These are phyloP conservation scores for Pelargonium australe DNA, from an alignment of 441 rosid species.

Conservation along the genomic window DNA sequence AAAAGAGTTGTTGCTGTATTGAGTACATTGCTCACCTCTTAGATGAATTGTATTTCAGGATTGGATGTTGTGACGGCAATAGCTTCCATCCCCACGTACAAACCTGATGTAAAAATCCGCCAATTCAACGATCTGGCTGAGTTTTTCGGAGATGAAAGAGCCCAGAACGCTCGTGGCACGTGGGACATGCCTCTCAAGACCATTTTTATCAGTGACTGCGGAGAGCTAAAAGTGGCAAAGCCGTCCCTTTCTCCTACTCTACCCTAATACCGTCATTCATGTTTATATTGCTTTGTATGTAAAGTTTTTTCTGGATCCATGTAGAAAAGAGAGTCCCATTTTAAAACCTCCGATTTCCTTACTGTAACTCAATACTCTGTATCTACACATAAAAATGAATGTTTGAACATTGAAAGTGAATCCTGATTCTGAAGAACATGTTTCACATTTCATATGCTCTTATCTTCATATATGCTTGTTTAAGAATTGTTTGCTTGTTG, in stretches of 20 bases:
- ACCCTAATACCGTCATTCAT: conserved; percentile 30
- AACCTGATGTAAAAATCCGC: conserved; percentile 57
- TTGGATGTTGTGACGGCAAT: conserved; percentile 71
- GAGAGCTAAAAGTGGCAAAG: conserved; percentile 64
- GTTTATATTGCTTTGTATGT: background rate
- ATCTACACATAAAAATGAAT: background rate
- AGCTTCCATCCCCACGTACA: conserved; percentile 65
- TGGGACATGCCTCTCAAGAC: conserved; percentile 82
- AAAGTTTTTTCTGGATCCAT: background rate
- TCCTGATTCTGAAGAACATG: background rate
- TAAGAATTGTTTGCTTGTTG: too few species aligned
- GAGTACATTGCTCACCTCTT: conserved; percentile 2
- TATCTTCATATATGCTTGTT: background rate
- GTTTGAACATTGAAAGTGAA: background rate
- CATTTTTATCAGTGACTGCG: conserved; percentile 61
- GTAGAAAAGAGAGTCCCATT: background rate
- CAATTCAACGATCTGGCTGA: conserved; percentile 64
- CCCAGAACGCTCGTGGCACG: conserved; percentile 53
- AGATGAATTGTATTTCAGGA: conserved; percentile 33
- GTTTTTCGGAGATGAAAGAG: conserved; percentile 80
- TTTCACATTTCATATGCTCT: background rate
- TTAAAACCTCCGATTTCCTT: background rate
- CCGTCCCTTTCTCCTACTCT: conserved; percentile 61
- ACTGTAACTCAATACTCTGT: background rate
- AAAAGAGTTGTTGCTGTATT: background rate